Evolutionary conservation across 2,329 filamentous ascomycete genomes (phyloP).

Genomic region (Claviceps capensis): DNA sequence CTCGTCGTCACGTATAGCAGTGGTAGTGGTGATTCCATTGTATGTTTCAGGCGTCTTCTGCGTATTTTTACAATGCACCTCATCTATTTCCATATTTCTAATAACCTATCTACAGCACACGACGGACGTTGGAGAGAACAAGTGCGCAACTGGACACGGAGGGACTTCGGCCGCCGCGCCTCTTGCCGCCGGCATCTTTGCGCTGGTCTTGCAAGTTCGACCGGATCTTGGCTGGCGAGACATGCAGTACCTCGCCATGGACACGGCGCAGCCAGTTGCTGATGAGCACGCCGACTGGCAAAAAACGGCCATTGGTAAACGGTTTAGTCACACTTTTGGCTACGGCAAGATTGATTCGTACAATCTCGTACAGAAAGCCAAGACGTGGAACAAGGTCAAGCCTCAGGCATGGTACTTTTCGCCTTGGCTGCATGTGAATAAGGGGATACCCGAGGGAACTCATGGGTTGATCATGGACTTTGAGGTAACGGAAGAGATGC

Average conservation of each 20-base stretch:
- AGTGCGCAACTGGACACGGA: conserved; percentile 71
- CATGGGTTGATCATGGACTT: conserved; percentile 68
- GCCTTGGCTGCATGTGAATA: conserved; percentile 83
- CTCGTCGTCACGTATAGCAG: conserved; percentile 95
- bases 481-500: conserved; percentile 67
- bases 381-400: conserved; percentile 77
- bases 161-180: conserved; percentile 94
- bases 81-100: background rate
- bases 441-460: conserved; percentile 72
- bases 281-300: conserved; percentile 62
- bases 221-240: conserved; percentile 89
- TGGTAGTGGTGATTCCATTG: conserved; percentile 73
- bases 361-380: conserved; percentile 70
- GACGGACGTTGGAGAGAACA: conserved; percentile 76
- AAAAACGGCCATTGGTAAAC: conserved; percentile 63
- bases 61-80: too few relatives aligned
- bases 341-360: conserved; percentile 93
- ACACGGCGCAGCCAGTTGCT: conserved; percentile 73
- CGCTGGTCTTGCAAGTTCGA: conserved; percentile 70
- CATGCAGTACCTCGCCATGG: conserved; percentile 77
- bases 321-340: conserved; percentile 88
- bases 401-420: conserved; percentile 92
- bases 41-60: conserved; percentile 19
- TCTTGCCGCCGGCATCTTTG: conserved; percentile 81
- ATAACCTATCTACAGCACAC: conserved; percentile 47